Percentiles rank a stretch among this genome's conserved stretches.
Evolutionary conservation across 768 basidiomycete genomes (phyloP).

Genomic region (Dentipellis fragilis): DNA sequence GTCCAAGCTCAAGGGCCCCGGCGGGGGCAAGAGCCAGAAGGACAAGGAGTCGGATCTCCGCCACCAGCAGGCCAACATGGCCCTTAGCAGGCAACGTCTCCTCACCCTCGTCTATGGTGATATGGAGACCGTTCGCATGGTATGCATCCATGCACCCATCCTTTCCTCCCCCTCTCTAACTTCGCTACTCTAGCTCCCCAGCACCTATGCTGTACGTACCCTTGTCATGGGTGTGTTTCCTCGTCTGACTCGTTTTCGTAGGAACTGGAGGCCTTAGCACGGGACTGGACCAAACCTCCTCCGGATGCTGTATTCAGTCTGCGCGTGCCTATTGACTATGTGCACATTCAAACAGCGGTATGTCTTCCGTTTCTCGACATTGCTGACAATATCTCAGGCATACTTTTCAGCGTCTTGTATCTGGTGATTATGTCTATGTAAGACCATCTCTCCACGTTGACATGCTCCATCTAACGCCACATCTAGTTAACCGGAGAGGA

Average conservation of each 20-base stretch:
- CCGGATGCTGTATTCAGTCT: conserved; percentile 67
- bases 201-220: conserved; percentile 48
- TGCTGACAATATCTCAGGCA: conserved; percentile 5
- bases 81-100: conserved; percentile 62
- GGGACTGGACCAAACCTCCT: conserved; percentile 82
- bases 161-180: neutral
- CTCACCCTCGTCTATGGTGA: conserved; percentile 77
- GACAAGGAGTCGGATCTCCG: conserved; percentile 56
- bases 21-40: conserved; percentile 28
- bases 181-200: conserved; percentile 45
- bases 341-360: conserved; percentile 76
- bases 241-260: conserved; percentile 20
- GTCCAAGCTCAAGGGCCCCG: conserved; percentile 53
- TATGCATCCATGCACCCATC: conserved; percentile 19
- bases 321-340: conserved; percentile 81
- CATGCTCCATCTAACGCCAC: neutral
- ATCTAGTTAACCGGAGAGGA: conserved; percentile 71
- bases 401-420: conserved; percentile 52
- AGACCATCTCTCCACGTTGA: conserved; percentile 17
- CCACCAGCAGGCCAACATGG: conserved; percentile 46
- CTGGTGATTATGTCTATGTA: conserved; percentile 81
- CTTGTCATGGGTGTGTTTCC: neutral
- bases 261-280: conserved; percentile 74
- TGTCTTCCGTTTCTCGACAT: conserved; percentile 18
- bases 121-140: conserved; percentile 79